Evolutionary conservation across 805 yeast species (phyloP), one percentile per base, ranked within the genome.

Genomic region (Cyberlindnera xishuangbannaensis): DNA sequence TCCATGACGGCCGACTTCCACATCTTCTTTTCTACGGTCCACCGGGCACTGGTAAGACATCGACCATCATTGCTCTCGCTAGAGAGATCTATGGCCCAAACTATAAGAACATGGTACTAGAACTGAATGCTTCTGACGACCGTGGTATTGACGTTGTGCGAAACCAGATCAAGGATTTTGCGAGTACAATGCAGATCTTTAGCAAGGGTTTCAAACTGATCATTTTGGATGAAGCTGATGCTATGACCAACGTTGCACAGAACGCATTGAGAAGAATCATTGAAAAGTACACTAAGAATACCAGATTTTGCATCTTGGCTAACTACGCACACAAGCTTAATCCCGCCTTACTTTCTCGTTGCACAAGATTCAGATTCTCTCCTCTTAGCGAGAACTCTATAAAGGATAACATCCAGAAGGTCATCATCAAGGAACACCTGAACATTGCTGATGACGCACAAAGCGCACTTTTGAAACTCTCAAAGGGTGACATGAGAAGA

Each of bases 121-220:
- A 92, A 55, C 69, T 92, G 57, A 92, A 92, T 60, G 98, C 98
- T 4, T 81, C 94, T 4, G 98, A 92, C 58, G 98, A 92, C 58
- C 75, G 98, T 62, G 98, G 98, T 45, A 92, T 92, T 46, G 95
- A 86, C 48, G 97, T 92, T 28, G 97, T 92, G n/a, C 73, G 99
- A 44, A 92, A 92, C 51, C 96, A 87, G 60, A 87, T 92, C 65
- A 92, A 92, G 67, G 87, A 82, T 48, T 92, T 92, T 64, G 98
- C 98, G 9, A 77, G 90, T 19, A 92, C 98, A 1, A 78, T 86
- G 69, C 98, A 92, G 57, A 90, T 92, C 34, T 92, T 90, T 60
- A 69, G 78, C 40, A 69, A 72, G 34, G 94, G 92, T 11, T 87
- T 87, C 69, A 90, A 90, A 53, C 64, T 90, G 48, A 81, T 90